Base-by-base conservation (phyloP, 164 flowering plant genomes). In the Protea cynaroides region DNA sequence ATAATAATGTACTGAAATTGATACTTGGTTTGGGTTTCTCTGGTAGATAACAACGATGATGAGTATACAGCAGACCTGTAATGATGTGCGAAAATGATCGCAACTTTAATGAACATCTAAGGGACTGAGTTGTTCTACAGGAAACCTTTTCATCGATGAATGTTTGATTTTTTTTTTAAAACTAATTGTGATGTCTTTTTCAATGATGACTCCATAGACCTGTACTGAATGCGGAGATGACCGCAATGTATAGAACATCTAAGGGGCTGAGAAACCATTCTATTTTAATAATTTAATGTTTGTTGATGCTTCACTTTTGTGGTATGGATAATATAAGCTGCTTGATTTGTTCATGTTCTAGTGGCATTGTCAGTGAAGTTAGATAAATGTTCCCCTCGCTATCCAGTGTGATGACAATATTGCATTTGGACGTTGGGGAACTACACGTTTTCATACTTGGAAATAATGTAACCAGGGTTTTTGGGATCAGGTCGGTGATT, bases 41-140 rank as follows among this genome's bases (percentile, higher is more conserved):
- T 8, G 13, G 13, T 12, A 40, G 13, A 8, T 8, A 36, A 37
- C 63, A 58, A 59, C 51, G 18, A 51, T 70, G 82, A 79, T 78
- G 80, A 73, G 75, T 38, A n/a, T n/a, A 67, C 3, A 72, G 72
- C 80, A 78, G 81, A 78, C 79, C 73, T 75, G 76, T 77, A 79
- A 71, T 79, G 81, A 78, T 25, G 72, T 82, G 81, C 77, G 85
- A 59, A 19, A 1, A 75, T 79, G 85, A 82, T 77, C 82, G 80
- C 82, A 77, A 55, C 21, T 61, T 49, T 58, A 68, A 21, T 29
- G 80, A 79, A 82, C 85, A 82, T 82, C 85, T 78, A 82, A 79
- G 80, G 81, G 81, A 74, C 80, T 79, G 83, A 74, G 81, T 74
- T 75, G 60, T 12, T 22, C 29, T 24, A 3, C 25, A 12, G 1